Evolutionary conservation across 2,329 filamentous ascomycete genomes (phyloP).

Genomic region (Apiospora aurea): DNA sequence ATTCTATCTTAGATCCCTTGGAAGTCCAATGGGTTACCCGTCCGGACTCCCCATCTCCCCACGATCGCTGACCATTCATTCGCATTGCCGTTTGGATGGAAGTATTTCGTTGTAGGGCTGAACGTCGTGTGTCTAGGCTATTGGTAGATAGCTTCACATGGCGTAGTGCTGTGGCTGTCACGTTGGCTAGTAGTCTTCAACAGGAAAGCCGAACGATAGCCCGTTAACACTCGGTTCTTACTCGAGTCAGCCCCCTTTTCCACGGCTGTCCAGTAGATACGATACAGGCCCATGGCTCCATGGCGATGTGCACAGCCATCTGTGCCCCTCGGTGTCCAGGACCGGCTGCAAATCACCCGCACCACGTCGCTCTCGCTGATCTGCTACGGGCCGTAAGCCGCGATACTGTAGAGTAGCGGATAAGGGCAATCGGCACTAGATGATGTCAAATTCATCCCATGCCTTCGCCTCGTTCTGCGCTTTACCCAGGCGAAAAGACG

Average conservation of each 20-base stretch:
- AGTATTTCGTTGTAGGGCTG: not conserved
- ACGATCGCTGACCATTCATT: not conserved
- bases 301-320: not conserved
- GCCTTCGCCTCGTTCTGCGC: slow-evolving; percentile 3
- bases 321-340: not conserved
- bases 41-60: not conserved
- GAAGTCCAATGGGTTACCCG: not conserved
- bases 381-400: not conserved
- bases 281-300: not conserved
- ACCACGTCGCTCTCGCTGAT: not conserved
- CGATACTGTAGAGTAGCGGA: not conserved
- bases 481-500: not conserved
- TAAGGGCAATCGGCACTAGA: not conserved
- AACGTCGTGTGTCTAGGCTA: not conserved
- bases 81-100: not conserved
- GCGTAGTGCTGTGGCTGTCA: not conserved
- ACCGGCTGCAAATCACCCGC: not conserved
- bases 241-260: slow-evolving; percentile 15
- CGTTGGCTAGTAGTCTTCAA: not conserved
- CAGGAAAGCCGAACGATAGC: not conserved
- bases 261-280: not conserved
- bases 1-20: not conserved
- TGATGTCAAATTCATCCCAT: slow-evolving; percentile 8
- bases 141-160: not conserved
- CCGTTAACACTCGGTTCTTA: not conserved